Evolutionary conservation across 129 eudicot genomes (phyloP).

Genomic region (Erigeron canadensis): DNA sequence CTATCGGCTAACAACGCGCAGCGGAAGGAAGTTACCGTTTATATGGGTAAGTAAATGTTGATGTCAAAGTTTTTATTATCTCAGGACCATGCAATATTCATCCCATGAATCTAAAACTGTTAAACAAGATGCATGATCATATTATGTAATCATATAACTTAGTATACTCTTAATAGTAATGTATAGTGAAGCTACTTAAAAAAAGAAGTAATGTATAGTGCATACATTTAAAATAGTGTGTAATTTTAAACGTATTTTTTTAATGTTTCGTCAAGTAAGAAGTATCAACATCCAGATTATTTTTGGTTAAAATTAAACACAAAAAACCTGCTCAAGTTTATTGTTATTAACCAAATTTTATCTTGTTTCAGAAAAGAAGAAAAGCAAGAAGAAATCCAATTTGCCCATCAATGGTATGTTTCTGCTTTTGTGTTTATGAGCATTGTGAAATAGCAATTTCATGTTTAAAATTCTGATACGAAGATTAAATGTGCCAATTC

Average conservation of each 20-base stretch:
- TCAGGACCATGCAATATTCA: neutral
- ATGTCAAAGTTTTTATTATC: neutral
- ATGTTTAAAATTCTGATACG: too few species aligned
- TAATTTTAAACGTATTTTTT: neutral
- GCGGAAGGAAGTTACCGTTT: neutral
- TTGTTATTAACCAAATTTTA: neutral
- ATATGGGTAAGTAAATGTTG: neutral
- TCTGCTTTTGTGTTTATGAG: neutral
- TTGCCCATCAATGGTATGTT: neutral
- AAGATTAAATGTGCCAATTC: too few species aligned
- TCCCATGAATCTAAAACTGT: neutral
- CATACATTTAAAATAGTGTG: neutral
- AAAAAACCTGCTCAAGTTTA: neutral
- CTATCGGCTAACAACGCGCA: neutral
- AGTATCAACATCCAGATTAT: neutral
- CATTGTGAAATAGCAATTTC: too few species aligned
- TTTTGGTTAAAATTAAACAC: neutral
- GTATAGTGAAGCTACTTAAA: neutral
- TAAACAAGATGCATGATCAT: neutral
- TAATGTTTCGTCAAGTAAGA: neutral
- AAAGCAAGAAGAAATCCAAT: neutral
- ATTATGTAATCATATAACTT: too few species aligned
- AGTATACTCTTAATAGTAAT: neutral
- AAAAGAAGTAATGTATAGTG: neutral
- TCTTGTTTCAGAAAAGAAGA: slow-evolving; percentile 6